Evolutionary conservation across 306 rosid genomes (phyloP).

Genomic region (Dicorynia guianensis): DNA sequence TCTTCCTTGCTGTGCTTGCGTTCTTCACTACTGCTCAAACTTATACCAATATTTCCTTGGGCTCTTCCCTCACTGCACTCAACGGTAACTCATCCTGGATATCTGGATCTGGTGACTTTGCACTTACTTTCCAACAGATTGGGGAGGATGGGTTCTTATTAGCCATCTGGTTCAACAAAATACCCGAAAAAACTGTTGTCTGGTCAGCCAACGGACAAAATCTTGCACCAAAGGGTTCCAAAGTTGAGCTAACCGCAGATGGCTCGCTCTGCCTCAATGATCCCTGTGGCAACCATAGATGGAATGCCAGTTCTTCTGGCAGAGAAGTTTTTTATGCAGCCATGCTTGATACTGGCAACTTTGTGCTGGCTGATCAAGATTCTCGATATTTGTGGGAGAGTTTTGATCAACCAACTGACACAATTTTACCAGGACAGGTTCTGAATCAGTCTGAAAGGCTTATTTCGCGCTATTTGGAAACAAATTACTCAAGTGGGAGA

Average conservation of each 20-base stretch:
- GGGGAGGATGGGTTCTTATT: conserved; percentile 42
- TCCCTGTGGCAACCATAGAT: conserved; percentile 32
- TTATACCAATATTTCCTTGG: conserved; percentile 23
- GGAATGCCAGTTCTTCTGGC: not conserved
- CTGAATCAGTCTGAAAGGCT: conserved; percentile 31
- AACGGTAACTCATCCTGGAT: conserved; percentile 17
- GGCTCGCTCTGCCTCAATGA: conserved; percentile 45
- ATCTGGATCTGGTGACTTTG: conserved; percentile 53
- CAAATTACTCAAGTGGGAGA: conserved; percentile 40
- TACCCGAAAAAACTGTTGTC: conserved; percentile 45
- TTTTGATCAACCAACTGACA: conserved; percentile 50
- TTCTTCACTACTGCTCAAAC: conserved; percentile 31
- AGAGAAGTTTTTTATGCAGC: conserved; percentile 30
- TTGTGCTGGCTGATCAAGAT: conserved; percentile 24
- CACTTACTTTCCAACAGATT: conserved; percentile 52
- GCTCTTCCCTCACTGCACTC: conserved; percentile 40
- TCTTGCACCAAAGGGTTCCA: conserved; percentile 45
- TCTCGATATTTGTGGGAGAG: conserved; percentile 40
- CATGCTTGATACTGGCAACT: conserved; percentile 41
- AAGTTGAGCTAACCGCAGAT: conserved; percentile 31
- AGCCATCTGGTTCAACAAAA: conserved; percentile 57
- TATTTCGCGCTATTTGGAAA: conserved; percentile 27
- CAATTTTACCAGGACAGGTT: conserved; percentile 52
- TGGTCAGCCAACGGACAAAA: conserved; percentile 52
- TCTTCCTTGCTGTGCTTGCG: conserved; percentile 17